Percentiles rank a stretch among this genome's conserved stretches.
These are phyloP conservation scores for Eragrostis nindensis DNA, from an alignment of 176 grass and related monocot genomes.

Conservation along the genomic window DNA sequence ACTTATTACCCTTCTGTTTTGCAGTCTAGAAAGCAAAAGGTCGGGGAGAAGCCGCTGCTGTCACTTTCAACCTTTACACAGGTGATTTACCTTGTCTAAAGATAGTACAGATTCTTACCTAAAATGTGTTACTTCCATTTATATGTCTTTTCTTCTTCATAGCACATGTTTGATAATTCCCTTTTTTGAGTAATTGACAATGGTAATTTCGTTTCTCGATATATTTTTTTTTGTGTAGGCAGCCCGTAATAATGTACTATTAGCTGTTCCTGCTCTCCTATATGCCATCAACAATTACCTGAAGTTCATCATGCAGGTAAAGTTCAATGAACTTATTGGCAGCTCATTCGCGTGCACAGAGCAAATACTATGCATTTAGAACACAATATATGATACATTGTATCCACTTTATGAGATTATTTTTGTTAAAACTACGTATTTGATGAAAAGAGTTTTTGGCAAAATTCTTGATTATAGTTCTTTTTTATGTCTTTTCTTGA, in stretches of 20 bases:
- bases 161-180: background rate
- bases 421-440: background rate
- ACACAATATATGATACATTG: background rate
- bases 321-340: slow-evolving; percentile 40
- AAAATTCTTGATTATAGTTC: background rate
- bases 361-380: background rate
- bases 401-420: background rate
- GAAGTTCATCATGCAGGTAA: slow-evolving; percentile 99
- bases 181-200: background rate
- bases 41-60: slow-evolving; percentile 91
- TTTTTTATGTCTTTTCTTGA: background rate
- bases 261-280: slow-evolving; percentile 93
- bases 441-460: background rate
- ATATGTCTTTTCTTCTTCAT: background rate
- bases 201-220: slow-evolving; percentile 29
- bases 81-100: slow-evolving; percentile 55
- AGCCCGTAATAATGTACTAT: slow-evolving; percentile 89
- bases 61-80: slow-evolving; percentile 97
- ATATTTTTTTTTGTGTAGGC: slow-evolving; percentile 75
- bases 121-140: slow-evolving; percentile 10
- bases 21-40: slow-evolving; percentile 93
- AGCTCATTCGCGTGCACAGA: background rate
- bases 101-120: slow-evolving; percentile 23
- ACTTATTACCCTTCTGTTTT: slow-evolving; percentile 39
- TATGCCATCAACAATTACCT: slow-evolving; percentile 99